A percentile compares a stretch with the other conserved stretches of the same genome.
Conservation (phyloP, 2,329 filamentous ascomycete species). For the Neopestalotiopsis sp. region DNA sequence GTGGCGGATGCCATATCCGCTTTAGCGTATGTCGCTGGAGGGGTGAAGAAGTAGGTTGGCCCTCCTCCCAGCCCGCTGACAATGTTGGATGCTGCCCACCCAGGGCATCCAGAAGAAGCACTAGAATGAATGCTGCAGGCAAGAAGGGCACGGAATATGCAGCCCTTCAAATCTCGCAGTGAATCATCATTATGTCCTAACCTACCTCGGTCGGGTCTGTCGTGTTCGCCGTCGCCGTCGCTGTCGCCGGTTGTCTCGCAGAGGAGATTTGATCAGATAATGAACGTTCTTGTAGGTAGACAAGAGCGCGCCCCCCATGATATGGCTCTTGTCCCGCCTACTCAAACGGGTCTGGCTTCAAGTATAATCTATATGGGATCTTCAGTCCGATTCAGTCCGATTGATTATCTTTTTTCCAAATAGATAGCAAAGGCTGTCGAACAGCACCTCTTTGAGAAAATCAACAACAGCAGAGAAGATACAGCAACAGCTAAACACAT, state of each 20-base stretch:
- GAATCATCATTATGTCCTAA: conserved; percentile 3
- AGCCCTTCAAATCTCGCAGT: conserved; percentile 7
- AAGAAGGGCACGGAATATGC: conserved; percentile 4
- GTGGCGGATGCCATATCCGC: conserved; percentile 16
- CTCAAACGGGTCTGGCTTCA: background rate
- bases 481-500: conserved; percentile 4
- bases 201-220: too few relatives aligned
- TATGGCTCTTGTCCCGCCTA: background rate
- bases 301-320: too few relatives aligned
- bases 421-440: background rate
- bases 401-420: background rate
- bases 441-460: background rate
- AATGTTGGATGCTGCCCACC: background rate
- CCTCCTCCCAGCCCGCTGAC: conserved; percentile 9
- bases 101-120: background rate
- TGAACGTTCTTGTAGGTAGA: too few relatives aligned
- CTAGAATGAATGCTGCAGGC: background rate
- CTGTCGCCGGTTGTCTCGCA: too few relatives aligned
- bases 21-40: conserved; percentile 7
- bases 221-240: too few relatives aligned
- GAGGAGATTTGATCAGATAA: too few relatives aligned
- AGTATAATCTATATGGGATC: background rate
- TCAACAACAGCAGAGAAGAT: background rate
- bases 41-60: conserved; percentile 3
- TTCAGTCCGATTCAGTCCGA: background rate